phyloP scores from a whole-genome alignment of 176 grass and related monocot genomes.

The Canna indica region DNA sequence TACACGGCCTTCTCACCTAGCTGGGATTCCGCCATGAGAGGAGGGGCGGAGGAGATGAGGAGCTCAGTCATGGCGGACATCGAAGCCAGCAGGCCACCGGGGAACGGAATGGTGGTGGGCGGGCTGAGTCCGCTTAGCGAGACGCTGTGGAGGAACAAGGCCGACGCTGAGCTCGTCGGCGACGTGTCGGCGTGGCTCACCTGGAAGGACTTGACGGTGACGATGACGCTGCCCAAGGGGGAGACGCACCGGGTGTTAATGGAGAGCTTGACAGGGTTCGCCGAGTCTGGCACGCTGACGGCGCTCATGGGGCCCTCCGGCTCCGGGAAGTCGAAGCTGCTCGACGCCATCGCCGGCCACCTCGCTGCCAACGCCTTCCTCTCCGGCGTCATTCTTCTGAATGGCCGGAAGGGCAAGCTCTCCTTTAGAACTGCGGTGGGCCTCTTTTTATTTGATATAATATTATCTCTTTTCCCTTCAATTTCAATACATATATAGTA shows the following conservation, averaged over 20 bases:
- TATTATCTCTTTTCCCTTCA: no score
- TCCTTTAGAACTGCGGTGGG: conserved; percentile 87
- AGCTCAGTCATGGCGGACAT: conserved; percentile 6
- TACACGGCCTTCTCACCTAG: no score
- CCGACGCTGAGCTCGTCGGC: conserved; percentile 41
- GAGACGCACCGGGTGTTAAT: conserved; percentile 80
- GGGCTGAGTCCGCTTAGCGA: conserved; percentile 77
- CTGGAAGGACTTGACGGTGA: conserved; percentile 83
- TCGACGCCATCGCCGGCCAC: conserved; percentile 63
- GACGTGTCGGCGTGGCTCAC: conserved; percentile 85
- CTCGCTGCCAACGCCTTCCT: conserved; percentile 91
- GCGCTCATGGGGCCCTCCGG: conserved; percentile 91
- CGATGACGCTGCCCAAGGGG: conserved; percentile 49
- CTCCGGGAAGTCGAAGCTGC: conserved; percentile 92
- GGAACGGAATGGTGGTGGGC: conserved; percentile 2
- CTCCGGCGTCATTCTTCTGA: conserved; percentile 63
- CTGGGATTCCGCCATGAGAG: not conserved
- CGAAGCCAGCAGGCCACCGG: not conserved
- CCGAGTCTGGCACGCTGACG: conserved; percentile 80
- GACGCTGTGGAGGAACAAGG: conserved; percentile 79
- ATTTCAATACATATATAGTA: no score
- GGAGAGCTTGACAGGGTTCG: conserved; percentile 65
- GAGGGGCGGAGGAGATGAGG: conserved; percentile 13
- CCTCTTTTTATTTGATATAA: not conserved
- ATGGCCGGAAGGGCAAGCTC: conserved; percentile 82